Conservation (phyloP, 2,329 filamentous ascomycete species). For the Colletotrichum sp. region DNA sequence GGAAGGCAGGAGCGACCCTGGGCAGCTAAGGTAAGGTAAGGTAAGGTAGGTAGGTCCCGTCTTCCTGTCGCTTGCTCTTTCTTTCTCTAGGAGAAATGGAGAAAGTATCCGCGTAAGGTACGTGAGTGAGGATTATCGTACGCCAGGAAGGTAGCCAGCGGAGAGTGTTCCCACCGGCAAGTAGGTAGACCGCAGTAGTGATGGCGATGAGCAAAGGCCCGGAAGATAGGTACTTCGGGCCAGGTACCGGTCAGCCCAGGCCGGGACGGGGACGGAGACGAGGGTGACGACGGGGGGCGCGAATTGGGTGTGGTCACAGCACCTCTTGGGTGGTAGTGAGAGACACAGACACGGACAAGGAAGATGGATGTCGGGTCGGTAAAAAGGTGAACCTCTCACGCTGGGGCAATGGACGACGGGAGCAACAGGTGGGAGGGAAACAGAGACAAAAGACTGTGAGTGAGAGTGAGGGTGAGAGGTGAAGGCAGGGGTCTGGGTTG, state of each 20-base stretch:
- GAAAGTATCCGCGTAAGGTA: not conserved
- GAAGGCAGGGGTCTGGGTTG: constrained; percentile 1
- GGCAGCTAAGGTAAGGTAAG: not conserved
- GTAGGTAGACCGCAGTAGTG: not conserved
- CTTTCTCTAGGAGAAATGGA: not conserved
- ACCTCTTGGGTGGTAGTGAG: not conserved
- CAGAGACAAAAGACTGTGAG: not conserved
- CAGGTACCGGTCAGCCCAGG: constrained; percentile 8
- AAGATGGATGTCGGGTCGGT: not conserved
- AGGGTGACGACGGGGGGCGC: not conserved
- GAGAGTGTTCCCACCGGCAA: not conserved
- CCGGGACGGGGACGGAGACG: constrained; percentile 1
- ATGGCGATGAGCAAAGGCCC: not conserved
- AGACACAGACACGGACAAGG: not conserved
- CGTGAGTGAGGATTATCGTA: not conserved
- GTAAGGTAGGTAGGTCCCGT: not conserved
- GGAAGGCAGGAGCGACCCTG: not conserved
- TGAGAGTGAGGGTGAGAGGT: not conserved
- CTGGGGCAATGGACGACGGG: not conserved
- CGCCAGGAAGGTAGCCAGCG: not conserved
- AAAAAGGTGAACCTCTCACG: not conserved
- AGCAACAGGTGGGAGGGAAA: not conserved
- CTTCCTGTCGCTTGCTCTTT: not conserved
- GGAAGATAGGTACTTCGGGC: not conserved
- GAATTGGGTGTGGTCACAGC: not conserved